Evolutionary conservation across 495 filamentous ascomycete genomes (phyloP), one percentile per base, ranked within the genome.

Genomic region (Aspergillus funiculosus): DNA sequence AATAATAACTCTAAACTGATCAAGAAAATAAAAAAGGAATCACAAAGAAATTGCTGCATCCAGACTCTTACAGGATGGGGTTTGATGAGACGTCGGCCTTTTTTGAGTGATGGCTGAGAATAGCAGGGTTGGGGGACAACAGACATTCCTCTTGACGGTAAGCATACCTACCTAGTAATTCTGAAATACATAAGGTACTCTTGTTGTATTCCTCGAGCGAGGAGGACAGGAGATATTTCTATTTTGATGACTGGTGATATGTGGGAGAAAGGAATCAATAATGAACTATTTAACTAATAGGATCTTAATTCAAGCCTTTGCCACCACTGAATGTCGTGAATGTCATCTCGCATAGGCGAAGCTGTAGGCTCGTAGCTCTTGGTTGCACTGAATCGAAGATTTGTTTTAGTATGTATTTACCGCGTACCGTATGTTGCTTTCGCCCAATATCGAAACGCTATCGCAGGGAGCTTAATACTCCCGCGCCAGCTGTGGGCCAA

Each of bases 1-100:
- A 36, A 35, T 29, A 43, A 42, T 45, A 46, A 47, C 39, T 39
- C 47, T 54, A 51, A 48, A 47, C 38, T 18, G 41, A 48, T 40
- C 28, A 39, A 40, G 25, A 34, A 41, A 50, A 50, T 20, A 15
- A 36, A 45, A 41, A n/a, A n/a, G n/a, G n/a, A n/a, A n/a, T n/a
- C n/a, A n/a, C n/a, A n/a, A n/a, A n/a, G n/a, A n/a, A n/a, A n/a
- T n/a, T n/a, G n/a, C n/a, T n/a, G n/a, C n/a, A n/a, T n/a, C n/a
- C n/a, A n/a, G n/a, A n/a, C n/a, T n/a, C n/a, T n/a, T n/a, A n/a
- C n/a, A n/a, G n/a, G n/a, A n/a, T n/a, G n/a, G n/a, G n/a, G n/a
- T n/a, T n/a, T n/a, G n/a, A n/a, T n/a, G n/a, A n/a, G n/a, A n/a
- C n/a, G n/a, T n/a, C n/a, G n/a, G n/a, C n/a, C n/a, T n/a, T n/a